A percentile compares a stretch with the other conserved stretches of the same genome.
phyloP scores from a whole-genome alignment of 805 yeast genomes.

The Cyberlindnera galapagoensis region DNA sequence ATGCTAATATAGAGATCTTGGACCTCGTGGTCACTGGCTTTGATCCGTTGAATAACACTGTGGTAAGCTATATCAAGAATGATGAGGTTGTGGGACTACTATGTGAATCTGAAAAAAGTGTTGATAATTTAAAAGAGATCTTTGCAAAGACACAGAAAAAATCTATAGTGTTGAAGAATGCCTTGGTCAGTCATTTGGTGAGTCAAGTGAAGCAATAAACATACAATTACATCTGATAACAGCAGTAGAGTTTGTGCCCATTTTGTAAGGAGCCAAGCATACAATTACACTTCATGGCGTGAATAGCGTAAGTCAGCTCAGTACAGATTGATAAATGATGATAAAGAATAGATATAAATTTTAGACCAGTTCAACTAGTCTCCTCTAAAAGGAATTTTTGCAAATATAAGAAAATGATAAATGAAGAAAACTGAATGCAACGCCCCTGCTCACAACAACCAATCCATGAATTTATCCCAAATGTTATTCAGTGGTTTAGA shows the following conservation, averaged over 20 bases:
- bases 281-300: too few species aligned
- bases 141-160: constrained; percentile 9
- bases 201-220: too few species aligned
- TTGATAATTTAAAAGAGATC: constrained; percentile 9
- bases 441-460: constrained; percentile 20
- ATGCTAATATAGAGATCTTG: constrained; percentile 74
- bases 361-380: too few species aligned
- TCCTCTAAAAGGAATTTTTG: too few species aligned
- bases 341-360: constrained; percentile 2
- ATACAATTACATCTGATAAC: too few species aligned
- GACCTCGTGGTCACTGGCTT: constrained; percentile 70
- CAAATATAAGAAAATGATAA: not conserved
- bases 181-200: constrained; percentile 8
- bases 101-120: constrained; percentile 31
- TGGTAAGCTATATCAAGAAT: constrained; percentile 48
- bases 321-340: constrained; percentile 4
- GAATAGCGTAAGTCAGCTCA: too few species aligned
- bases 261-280: too few species aligned
- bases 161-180: constrained; percentile 9
- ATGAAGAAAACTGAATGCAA: not conserved
- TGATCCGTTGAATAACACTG: constrained; percentile 33
- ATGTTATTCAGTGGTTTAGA: constrained; percentile 6
- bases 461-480: constrained; percentile 17
- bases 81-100: constrained; percentile 58
- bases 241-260: too few species aligned